Conservation (phyloP, 2,329 filamentous ascomycete species). For the Arthrobotrys sinensis region DNA sequence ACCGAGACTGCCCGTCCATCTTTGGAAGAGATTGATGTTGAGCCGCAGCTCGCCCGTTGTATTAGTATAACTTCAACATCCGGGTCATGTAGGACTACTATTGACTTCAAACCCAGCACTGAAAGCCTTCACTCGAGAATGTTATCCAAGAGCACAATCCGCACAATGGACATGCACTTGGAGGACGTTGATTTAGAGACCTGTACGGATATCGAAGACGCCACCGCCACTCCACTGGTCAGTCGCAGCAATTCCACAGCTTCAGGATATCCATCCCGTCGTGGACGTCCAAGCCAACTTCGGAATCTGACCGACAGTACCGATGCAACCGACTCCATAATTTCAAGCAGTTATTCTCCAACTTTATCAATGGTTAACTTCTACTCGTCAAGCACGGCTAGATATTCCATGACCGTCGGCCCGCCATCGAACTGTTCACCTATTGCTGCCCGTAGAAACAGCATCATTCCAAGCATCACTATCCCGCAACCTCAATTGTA, state of each 20-base stretch:
- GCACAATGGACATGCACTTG: slow-evolving; percentile 49
- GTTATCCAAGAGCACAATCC: slow-evolving; percentile 49
- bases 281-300: slow-evolving; percentile 24
- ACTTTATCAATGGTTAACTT: slow-evolving; percentile 60
- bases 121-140: slow-evolving; percentile 44
- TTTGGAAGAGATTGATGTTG: slow-evolving; percentile 42
- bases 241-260: slow-evolving; percentile 34
- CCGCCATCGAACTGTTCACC: slow-evolving; percentile 45
- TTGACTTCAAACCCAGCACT: slow-evolving; percentile 45
- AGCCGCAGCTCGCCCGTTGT: slow-evolving; percentile 47
- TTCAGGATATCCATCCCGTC: slow-evolving; percentile 6
- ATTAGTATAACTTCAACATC: slow-evolving; percentile 59
- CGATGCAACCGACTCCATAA: slow-evolving; percentile 9
- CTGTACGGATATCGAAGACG: slow-evolving; percentile 54
- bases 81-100: slow-evolving; percentile 53
- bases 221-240: slow-evolving; percentile 21
- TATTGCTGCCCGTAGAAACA: slow-evolving; percentile 47
- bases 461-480: slow-evolving; percentile 45
- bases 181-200: slow-evolving; percentile 37
- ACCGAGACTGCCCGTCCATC: slow-evolving; percentile 46
- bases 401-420: slow-evolving; percentile 45
- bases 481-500: slow-evolving; percentile 57
- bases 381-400: slow-evolving; percentile 35
- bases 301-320: slow-evolving; percentile 12
- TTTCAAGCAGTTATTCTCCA: slow-evolving; percentile 39